These are phyloP conservation scores for Boletus reticuloceps DNA, from an alignment of 768 basidiomycete species.

Conservation along the genomic window DNA sequence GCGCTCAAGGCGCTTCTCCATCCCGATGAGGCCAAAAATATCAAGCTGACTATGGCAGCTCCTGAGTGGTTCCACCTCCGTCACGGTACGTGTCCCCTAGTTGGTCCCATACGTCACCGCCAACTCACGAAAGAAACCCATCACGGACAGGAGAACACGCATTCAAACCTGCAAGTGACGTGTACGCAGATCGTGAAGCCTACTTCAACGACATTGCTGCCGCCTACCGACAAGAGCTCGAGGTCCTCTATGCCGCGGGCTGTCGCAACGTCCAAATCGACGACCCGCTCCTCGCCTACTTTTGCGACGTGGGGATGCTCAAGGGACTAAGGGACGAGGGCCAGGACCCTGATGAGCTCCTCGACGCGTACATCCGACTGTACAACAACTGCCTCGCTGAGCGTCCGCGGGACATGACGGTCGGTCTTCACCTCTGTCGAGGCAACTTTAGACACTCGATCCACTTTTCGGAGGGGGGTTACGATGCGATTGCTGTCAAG, in stretches of 20 bases:
- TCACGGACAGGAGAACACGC: slow-evolving; percentile 20
- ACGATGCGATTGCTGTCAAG: slow-evolving; percentile 43
- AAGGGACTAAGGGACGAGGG: slow-evolving; percentile 58
- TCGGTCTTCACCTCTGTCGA: slow-evolving; percentile 44
- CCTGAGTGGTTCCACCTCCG: slow-evolving; percentile 73
- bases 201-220: slow-evolving; percentile 49
- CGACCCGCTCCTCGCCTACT: slow-evolving; percentile 54
- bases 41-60: slow-evolving; percentile 71
- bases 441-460: slow-evolving; percentile 32
- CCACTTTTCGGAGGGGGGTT: slow-evolving; percentile 47
- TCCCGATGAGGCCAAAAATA: slow-evolving; percentile 58
- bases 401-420: slow-evolving; percentile 38
- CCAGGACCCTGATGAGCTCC: slow-evolving; percentile 58
- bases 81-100: slow-evolving; percentile 42
- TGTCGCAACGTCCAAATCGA: slow-evolving; percentile 45
- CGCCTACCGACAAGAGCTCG: slow-evolving; percentile 46
- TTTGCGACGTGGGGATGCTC: slow-evolving; percentile 58
- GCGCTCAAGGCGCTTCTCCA: slow-evolving; percentile 55
- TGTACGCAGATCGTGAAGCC: slow-evolving; percentile 30
- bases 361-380: slow-evolving; percentile 54
- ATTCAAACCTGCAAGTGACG: slow-evolving; percentile 8
- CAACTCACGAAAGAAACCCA: background rate
- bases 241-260: slow-evolving; percentile 43
- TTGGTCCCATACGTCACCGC: background rate
- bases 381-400: slow-evolving; percentile 39